Base-by-base conservation (phyloP, 106 monocot genomes). In the Apostasia ramifera region DNA sequence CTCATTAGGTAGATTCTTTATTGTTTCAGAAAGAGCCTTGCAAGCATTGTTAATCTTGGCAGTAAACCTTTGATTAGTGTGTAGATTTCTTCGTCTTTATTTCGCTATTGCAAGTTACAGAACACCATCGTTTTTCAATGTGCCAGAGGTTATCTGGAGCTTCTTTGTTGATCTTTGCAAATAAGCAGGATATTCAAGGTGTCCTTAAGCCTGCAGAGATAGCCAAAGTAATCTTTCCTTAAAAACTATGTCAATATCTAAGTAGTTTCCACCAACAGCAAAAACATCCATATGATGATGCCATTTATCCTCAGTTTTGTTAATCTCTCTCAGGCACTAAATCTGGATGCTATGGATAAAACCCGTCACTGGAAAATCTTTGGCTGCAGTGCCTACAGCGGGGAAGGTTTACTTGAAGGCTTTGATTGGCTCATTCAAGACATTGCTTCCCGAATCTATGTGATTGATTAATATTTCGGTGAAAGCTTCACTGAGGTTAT, bases 371-470 rank as follows among this genome's bases (percentile, higher is more conserved):
- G 94, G 94, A 55, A 84, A 67, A 88, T 95, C 53, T 66, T 88
- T 46, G 95, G 95, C 15, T 95, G 95, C 62, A 91, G 95, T 61
- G 95, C 91, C 11, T 84, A 91, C 66, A 95, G 82, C 6, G 95
- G 91, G 0, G 91, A 91, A 66, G 91, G 95, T 10, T 67, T 95
- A 59, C 81, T 88, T 13, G 74, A 91, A 53, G 95, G 95, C 1
- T 91, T 95, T 66, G 86, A 91, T 64, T 95, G 91, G 95, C 76
- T 91, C 13, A 86, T 95, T 66, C 95, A 95, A 61, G 95, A 95
- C 55, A 88, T 91, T 15, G 95, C 95, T 67, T 91, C 91, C 58
- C 74, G 95, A 38, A 91, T 91, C 48, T 95, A 91, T 73, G 68
- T 95, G 47, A 82, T 95, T 9, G 88, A 91, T 47, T 94, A 74